These are phyloP conservation scores for Brassica cretica DNA, from an alignment of 345 rosid species.

Conservation along the genomic window DNA sequence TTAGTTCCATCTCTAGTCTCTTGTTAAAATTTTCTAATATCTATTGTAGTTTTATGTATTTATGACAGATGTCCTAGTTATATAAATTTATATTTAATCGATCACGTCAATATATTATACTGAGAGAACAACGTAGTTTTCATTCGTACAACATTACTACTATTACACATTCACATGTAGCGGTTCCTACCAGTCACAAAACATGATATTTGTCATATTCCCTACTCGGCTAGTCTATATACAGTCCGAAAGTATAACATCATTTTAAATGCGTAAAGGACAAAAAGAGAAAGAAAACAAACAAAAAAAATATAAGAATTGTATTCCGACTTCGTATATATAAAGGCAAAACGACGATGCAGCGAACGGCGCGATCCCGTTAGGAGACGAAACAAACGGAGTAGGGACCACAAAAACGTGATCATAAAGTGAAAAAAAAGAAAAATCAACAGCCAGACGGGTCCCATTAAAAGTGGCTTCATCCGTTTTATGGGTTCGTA, in stretches of 20 bases:
- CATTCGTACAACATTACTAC: too few species aligned
- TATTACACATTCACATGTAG: neutral
- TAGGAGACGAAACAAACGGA: slow-evolving; percentile 19
- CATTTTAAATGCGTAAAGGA: slow-evolving; percentile 12
- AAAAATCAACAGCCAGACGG: neutral
- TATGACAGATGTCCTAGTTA: neutral
- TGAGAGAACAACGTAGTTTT: too few species aligned
- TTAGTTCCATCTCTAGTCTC: too few species aligned
- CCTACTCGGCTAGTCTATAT: neutral
- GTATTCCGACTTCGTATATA: neutral
- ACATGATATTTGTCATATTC: neutral
- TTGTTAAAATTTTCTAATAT: too few species aligned
- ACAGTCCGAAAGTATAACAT: slow-evolving; percentile 8
- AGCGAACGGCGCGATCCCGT: slow-evolving; percentile 32
- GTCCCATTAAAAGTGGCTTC: slow-evolving; percentile 10
- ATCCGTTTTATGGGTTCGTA: neutral
- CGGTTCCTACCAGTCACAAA: neutral
- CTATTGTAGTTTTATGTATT: too few species aligned
- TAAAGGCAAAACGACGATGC: slow-evolving; percentile 29
- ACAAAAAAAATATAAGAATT: neutral
- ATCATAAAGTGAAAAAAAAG: neutral
- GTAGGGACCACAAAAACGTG: slow-evolving; percentile 32
- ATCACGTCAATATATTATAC: neutral
- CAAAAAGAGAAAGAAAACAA: slow-evolving; percentile 12
- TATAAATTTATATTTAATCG: neutral